phyloP scores from a whole-genome alignment of 148 eudicot species.

The Mesembryanthemum crystallinum region DNA sequence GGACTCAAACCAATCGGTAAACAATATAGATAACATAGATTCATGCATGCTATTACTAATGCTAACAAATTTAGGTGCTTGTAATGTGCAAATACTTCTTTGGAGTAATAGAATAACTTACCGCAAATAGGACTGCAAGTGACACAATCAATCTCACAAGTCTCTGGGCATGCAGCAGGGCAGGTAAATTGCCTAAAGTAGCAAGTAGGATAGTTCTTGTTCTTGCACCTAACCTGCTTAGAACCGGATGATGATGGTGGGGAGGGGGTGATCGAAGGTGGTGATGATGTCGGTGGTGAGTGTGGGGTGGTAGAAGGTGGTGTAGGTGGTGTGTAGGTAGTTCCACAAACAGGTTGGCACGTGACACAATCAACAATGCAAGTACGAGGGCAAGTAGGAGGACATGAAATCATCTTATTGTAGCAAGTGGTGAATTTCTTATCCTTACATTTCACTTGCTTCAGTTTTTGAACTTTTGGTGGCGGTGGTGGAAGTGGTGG shows the following conservation, averaged over 20 bases:
- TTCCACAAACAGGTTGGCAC: conserved; percentile 26
- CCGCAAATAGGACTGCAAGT: conserved; percentile 47
- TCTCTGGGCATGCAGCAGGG: conserved; percentile 32
- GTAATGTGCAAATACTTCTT: too few species aligned
- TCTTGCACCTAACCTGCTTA: conserved; percentile 39
- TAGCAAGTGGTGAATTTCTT: conserved; percentile 16
- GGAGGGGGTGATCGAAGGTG: not conserved
- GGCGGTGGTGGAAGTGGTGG: conserved; percentile 14
- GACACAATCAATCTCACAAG: conserved; percentile 44
- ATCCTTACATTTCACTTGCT: conserved; percentile 31
- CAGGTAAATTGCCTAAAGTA: conserved; percentile 34
- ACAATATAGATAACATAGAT: too few species aligned
- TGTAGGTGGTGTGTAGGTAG: not conserved
- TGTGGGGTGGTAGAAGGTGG: too few species aligned
- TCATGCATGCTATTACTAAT: too few species aligned
- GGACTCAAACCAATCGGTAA: too few species aligned
- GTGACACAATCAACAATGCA: conserved; percentile 29
- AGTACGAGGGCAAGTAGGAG: conserved; percentile 31
- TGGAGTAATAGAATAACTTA: conserved; percentile 14
- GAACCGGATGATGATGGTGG: conserved; percentile 12
- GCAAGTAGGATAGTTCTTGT: conserved; percentile 27
- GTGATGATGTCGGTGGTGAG: too few species aligned
- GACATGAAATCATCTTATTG: conserved; percentile 23
- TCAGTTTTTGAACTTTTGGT: conserved; percentile 19
- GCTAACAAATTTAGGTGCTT: too few species aligned